Base-by-base conservation (phyloP, 345 rosid genomes). In the Bruguiera parviflora region DNA sequence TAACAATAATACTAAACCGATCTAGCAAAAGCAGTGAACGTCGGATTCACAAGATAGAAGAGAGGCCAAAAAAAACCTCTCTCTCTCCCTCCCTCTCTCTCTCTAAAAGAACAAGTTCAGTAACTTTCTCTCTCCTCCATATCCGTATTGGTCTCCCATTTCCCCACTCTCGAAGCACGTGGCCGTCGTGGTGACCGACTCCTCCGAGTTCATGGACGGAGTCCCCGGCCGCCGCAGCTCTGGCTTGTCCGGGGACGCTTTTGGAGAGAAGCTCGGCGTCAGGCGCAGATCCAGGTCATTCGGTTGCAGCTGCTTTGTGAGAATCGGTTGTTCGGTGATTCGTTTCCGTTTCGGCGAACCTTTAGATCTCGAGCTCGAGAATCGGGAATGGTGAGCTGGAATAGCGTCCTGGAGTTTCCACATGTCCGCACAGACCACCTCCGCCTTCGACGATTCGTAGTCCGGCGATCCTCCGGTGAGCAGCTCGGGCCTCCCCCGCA, bases 191-290 rank as follows among this genome's bases (percentile, higher is more conserved):
- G 89, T 88, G 13, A 63, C 92, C 2, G 97, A 94, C 63, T 84
- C 97, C 83, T 89, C 96, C 4, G 96, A 94, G 75, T 87, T 91
- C 97, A 89, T 86, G 20, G 97, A 93, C 60, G 92, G 92, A 25
- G 91, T 81, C 32, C 63, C 83, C 2, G 88, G 84, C 61, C 96
- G 77, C 58, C 84, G 71, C 46, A 51, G n/a, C 24, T 78, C 88
- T 8, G 72, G 74, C 63, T 80, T 78, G 5, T 8, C 25, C 2
- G 74, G 62, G 21, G 73, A 69, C 16, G 10, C 59, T 61, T 79
- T 87, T 0, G 70, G 65, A 1, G 73, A 59, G 0, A 71, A 68
- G n/a, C 25, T 75, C 35, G 95, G 85, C 10, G 80, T 80, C 27
- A 94, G 69, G 52, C 91, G 68, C 51, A 94, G 90, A 77, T 87